A percentile compares a stretch with the other conserved stretches of the same genome.
Evolutionary conservation across 2,329 filamentous ascomycete genomes (phyloP).

Genomic region (Alternaria sp.): DNA sequence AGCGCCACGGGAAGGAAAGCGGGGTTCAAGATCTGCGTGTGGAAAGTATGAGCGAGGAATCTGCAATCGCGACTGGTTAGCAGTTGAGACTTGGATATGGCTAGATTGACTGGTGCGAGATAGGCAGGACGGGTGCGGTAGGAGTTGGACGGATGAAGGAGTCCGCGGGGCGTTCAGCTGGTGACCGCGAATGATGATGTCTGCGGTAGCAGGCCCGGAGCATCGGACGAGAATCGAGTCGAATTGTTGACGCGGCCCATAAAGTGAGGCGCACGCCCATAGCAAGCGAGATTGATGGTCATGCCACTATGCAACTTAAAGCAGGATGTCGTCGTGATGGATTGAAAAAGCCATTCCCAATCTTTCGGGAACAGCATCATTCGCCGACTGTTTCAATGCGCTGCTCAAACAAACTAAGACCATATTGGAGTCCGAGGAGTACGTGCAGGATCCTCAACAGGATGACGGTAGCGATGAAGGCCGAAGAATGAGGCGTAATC

Average conservation of each 20-base stretch:
- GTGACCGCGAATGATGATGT: slow-evolving; percentile 15
- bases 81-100: slow-evolving; percentile 22
- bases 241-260: slow-evolving; percentile 11
- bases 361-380: slow-evolving; percentile 1
- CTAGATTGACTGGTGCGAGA: slow-evolving; percentile 30
- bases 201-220: slow-evolving; percentile 2
- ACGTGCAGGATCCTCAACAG: slow-evolving; percentile 2
- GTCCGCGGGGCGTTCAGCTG: slow-evolving; percentile 34
- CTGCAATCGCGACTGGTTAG: slow-evolving; percentile 45
- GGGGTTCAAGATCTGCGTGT: slow-evolving; percentile 51
- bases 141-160: slow-evolving; percentile 10
- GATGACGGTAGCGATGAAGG: slow-evolving; percentile 23
- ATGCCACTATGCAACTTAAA: slow-evolving; percentile 5
- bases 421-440: not conserved
- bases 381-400: slow-evolving; percentile 8
- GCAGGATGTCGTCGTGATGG: slow-evolving; percentile 3
- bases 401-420: slow-evolving; percentile 3
- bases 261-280: slow-evolving; percentile 28
- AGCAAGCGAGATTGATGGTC: slow-evolving; percentile 15
- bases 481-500: slow-evolving; percentile 37
- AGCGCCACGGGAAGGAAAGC: slow-evolving; percentile 58
- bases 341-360: slow-evolving; percentile 1
- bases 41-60: slow-evolving; percentile 54
- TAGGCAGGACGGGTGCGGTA: slow-evolving; percentile 25
- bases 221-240: slow-evolving; percentile 7